Base-by-base conservation (phyloP, 1,284 basidiomycete species). In the Neonothopanus nambi region DNA sequence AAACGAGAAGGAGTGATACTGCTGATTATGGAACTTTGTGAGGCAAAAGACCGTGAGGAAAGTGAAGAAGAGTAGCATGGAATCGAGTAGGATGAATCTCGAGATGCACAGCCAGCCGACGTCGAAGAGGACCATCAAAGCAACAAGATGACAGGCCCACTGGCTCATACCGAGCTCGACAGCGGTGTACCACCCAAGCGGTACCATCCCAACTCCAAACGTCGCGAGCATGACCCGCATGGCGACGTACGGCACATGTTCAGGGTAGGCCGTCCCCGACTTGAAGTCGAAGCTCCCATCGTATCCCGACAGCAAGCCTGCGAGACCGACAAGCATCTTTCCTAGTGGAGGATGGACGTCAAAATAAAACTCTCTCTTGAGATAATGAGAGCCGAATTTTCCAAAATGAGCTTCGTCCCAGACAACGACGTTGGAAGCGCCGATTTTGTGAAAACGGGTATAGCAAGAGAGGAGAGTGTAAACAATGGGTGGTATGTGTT, bases 361-460 rank as follows among this genome's bases (percentile, higher is more conserved):
- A 67, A 94, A 94, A 75, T 96, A 97, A 76, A 96, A 97, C 66
- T 93, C 90, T 65, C 93, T 90, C 69, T 95, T 94, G 68, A 99
- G 79, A 71, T 99, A 99, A 72, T 97, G 91, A 23, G 93, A 93
- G 52, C 93, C 94, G 71, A 97, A 97, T 73, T 97, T 97, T 63
- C 95, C 94, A 71, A 97, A 97, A 71, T 97, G 94, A n/a, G 94
- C 94, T 77, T 98, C 97, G 71, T 99, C 97, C 96, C 97, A 99
- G 55, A 98, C 87, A 70, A 99, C 96, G 60, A 82, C 71, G 64
- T 89, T 82, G 49, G 91, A 82, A 53, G 85, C 82, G n/a, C 96
- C 96, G 56, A 99, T 99, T 60, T 87, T 83, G 79, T 95, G 92
- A 71, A 93, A 95, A 35, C 96, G 89, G 7, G 96, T 98, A 80